Evolutionary conservation across 2,329 filamentous ascomycete genomes (phyloP), one percentile per base, ranked within the genome.

Genomic region (Myriosclerotinia scirpicola): DNA sequence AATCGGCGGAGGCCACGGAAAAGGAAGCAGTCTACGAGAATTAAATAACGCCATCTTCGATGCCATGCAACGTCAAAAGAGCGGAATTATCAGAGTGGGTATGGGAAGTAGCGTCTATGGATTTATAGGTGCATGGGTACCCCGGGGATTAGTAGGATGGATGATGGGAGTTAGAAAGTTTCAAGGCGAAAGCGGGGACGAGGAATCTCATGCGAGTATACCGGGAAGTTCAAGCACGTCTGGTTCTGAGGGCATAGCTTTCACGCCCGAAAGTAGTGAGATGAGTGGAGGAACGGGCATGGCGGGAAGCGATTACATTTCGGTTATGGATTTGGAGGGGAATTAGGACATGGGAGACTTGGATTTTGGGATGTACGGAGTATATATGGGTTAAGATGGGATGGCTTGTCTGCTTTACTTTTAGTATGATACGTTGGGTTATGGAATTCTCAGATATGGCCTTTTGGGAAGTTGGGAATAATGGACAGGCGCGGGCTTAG

Each of bases 1-100:
- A 77, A 36, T 36, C 26, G 85, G 83, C 71, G 88, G 84, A 20
- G 67, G 68, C 9, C 15, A 71, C 8, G 72, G 71, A 2, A 73
- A 71, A 55, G 76, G 75, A 4, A 93, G 88, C 69, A 88, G 90
- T 4, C 82, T 96, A 55, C 84, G 91, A 42, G 88, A 90, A 70
- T 83, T 99, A 65, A 91, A 98, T 78, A 89, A 92, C 75, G 88
- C 91, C 2, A 89, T 99, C 12, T 96, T 97, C 76, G 94, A 98
- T 76, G 91, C 95, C 44, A 85, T 98, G 65, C 89, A 91, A 70
- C 74, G 71, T 20, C 62, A 62, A 40, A 65, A 9, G 2, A 82
- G 81, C 56, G 81, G 85, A 46, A 85, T 90, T 1, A 85, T 94
- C 70, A 88, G 91, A 67, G 90, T 97, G 20, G 95, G 95, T 0